Conservation (phyloP, 352 stramenopile genomes). For the Pythium pyrilobum region DNA sequence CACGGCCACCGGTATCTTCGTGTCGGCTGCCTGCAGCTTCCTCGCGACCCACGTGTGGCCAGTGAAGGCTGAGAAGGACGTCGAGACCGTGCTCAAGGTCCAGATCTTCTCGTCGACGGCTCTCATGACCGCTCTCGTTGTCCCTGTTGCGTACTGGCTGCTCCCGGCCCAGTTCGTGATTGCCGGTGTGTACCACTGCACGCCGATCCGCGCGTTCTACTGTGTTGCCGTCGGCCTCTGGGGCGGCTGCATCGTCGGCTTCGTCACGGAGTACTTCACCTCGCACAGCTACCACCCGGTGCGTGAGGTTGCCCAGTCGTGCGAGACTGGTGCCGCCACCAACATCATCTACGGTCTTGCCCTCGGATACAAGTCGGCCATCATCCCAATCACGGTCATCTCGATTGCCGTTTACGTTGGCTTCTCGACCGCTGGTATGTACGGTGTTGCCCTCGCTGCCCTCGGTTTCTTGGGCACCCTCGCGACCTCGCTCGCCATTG, state of each 20-base stretch:
- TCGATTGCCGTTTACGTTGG: slow-evolving; percentile 97
- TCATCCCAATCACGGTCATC: slow-evolving; percentile 98
- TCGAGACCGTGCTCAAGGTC: slow-evolving; percentile 97
- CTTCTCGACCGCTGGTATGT: slow-evolving; percentile 97
- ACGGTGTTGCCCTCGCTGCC: slow-evolving; percentile 95
- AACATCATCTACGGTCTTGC: slow-evolving; percentile 99
- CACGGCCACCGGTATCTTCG: slow-evolving; percentile 95
- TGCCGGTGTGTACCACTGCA: slow-evolving; percentile 53
- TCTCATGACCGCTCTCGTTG: slow-evolving; percentile 93
- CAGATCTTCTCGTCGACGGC: slow-evolving; percentile 97
- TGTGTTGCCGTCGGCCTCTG: slow-evolving; percentile 95
- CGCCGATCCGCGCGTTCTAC: slow-evolving; percentile 85
- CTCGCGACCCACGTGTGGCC: slow-evolving; percentile 96
- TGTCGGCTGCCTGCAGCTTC: slow-evolving; percentile 96
- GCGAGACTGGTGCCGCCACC: slow-evolving; percentile 97
- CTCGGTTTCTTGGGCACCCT: slow-evolving; percentile 99
- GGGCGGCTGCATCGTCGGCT: slow-evolving; percentile 97
- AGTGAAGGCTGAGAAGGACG: slow-evolving; percentile 93
- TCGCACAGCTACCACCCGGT: slow-evolving; percentile 96
- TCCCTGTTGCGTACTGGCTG: slow-evolving; percentile 88
- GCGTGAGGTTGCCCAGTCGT: slow-evolving; percentile 95
- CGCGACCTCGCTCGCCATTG: slow-evolving; percentile 97
- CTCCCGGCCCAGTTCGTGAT: slow-evolving; percentile 92
- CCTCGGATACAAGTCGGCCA: slow-evolving; percentile 99
- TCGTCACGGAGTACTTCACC: slow-evolving; percentile 99